Conservation (phyloP, 495 filamentous ascomycete genomes). For the Glonium stellatum region DNA sequence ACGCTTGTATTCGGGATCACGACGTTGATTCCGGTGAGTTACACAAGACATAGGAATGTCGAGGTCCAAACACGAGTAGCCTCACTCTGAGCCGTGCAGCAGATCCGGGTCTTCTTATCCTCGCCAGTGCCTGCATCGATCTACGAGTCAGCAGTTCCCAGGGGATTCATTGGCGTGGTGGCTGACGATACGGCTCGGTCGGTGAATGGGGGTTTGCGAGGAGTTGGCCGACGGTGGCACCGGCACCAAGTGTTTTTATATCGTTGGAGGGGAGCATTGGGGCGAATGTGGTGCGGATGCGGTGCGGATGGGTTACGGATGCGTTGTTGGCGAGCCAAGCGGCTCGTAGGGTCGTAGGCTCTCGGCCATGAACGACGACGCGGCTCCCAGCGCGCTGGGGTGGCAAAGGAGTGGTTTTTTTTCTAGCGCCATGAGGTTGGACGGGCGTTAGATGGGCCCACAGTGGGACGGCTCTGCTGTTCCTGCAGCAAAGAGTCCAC, state of each 20-base stretch:
- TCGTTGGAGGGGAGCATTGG: conserved; percentile 19
- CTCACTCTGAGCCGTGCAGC: not conserved
- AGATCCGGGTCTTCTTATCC: not conserved
- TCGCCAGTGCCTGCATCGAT: not conserved
- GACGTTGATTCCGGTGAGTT: too few relatives aligned
- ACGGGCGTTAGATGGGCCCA: conserved; percentile 16
- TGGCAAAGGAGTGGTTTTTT: conserved; percentile 12
- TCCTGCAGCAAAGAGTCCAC: conserved; percentile 21
- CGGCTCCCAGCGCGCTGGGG: not conserved
- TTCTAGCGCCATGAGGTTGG: conserved; percentile 12
- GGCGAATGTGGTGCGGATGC: conserved; percentile 1
- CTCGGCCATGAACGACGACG: not conserved
- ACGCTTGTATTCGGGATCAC: too few relatives aligned
- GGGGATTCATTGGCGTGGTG: not conserved
- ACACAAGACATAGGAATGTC: not conserved
- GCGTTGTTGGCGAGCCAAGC: conserved; percentile 12
- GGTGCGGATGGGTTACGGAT: not conserved
- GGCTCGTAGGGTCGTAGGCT: conserved; percentile 1
- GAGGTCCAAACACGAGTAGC: not conserved
- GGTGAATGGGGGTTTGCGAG: not conserved
- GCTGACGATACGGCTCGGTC: not conserved
- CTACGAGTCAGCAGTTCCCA: not conserved
- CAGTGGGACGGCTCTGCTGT: conserved; percentile 20
- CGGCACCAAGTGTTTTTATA: conserved; percentile 23
- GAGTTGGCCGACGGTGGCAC: conserved; percentile 9